phyloP scores from a whole-genome alignment of 2,329 filamentous ascomycete species.

The Helicocarpus griseus region DNA sequence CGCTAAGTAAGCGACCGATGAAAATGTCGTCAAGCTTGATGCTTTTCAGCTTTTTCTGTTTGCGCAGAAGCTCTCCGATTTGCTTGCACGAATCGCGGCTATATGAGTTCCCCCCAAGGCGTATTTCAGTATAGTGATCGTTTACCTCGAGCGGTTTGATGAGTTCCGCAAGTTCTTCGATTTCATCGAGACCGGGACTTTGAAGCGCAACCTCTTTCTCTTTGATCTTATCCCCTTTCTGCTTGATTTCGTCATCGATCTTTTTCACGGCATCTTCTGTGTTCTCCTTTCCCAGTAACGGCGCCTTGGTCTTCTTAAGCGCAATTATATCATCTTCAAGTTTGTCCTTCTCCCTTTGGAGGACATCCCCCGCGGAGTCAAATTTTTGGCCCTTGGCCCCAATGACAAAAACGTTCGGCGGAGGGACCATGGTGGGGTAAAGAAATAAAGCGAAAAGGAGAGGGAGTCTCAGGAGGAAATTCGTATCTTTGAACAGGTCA shows the following conservation, averaged over 20 bases:
- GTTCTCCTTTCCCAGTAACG: not conserved
- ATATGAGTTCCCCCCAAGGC: slow-evolving; percentile 81
- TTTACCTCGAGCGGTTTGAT: slow-evolving; percentile 64
- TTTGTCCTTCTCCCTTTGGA: not conserved
- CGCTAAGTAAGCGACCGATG: slow-evolving; percentile 81
- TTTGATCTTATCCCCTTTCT: not conserved
- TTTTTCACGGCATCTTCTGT: not conserved
- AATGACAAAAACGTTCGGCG: slow-evolving; percentile 60
- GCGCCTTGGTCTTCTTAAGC: not conserved
- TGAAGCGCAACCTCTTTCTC: not conserved
- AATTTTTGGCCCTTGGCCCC: slow-evolving; percentile 61
- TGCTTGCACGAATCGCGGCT: slow-evolving; percentile 80
- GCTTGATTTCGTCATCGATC: not conserved
- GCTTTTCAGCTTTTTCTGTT: slow-evolving; percentile 70
- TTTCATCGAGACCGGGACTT: slow-evolving; percentile 85
- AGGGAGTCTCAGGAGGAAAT: no score
- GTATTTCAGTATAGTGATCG: slow-evolving; percentile 69
- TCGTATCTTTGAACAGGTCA: not conserved
- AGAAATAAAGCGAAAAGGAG: slow-evolving; percentile 11
- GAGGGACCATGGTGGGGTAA: slow-evolving; percentile 42
- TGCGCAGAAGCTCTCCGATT: slow-evolving; percentile 71
- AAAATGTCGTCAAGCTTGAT: slow-evolving; percentile 97
- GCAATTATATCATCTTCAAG: not conserved
- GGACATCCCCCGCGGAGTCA: not conserved
- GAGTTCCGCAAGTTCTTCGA: slow-evolving; percentile 75